These are phyloP conservation scores for Mucor irregularis DNA, from an alignment of 371 early-diverging fungal genomes.

Conservation along the genomic window DNA sequence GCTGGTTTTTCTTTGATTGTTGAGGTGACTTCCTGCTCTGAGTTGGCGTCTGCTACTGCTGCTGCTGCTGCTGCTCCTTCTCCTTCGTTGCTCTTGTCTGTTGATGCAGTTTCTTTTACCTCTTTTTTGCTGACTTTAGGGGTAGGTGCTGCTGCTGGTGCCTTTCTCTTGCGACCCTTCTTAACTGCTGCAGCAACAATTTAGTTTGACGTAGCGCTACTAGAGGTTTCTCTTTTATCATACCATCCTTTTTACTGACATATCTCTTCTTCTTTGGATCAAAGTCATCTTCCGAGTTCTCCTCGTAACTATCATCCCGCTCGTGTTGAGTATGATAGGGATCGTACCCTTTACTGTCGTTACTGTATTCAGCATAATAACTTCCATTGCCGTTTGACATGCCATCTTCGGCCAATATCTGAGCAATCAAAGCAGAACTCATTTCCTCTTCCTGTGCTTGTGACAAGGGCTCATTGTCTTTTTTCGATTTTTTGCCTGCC, in stretches of 20 bases:
- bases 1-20: not conserved
- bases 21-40: not conserved
- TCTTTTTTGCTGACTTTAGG: not conserved
- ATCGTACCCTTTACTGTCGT: constrained; percentile 26
- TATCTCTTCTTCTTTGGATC: constrained; percentile 33
- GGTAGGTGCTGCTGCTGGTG: not conserved
- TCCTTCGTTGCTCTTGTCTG: not conserved
- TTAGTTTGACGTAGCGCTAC: not conserved
- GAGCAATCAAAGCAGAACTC: constrained; percentile 79
- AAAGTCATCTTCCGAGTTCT: constrained; percentile 56
- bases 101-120: not conserved
- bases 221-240: not conserved
- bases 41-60: too few species aligned
- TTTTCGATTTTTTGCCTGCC: constrained; percentile 1
- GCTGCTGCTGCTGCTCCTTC: not conserved
- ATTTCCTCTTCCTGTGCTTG: constrained; percentile 77
- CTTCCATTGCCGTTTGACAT: constrained; percentile 39
- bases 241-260: constrained; percentile 35
- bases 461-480: constrained; percentile 6
- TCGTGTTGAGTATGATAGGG: constrained; percentile 32
- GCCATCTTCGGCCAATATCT: constrained; percentile 71
- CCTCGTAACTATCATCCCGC: constrained; percentile 51
- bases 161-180: constrained; percentile 23
- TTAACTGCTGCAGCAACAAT: constrained; percentile 2
- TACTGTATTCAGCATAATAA: constrained; percentile 69